Evolutionary conservation across 345 rosid genomes (phyloP), one percentile per base, ranked within the genome.

Genomic region (Eutrema yunnanense): DNA sequence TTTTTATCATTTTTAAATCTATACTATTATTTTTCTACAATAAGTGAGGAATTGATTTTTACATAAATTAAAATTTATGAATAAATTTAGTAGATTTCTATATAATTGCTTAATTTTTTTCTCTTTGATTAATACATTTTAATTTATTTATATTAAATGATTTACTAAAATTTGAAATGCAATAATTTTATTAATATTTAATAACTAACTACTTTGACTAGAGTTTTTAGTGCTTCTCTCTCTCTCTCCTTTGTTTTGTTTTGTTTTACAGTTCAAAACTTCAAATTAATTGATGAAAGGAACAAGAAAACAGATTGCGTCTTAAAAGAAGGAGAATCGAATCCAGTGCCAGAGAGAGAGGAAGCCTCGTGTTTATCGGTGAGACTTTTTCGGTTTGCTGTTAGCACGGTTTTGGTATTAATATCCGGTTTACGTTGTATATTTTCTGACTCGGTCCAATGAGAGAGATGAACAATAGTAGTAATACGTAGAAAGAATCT

Each of bases 301-400:
- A 55, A 34, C 13, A 36, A 13, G 13, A 43, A 41, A 63, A 62
- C 8, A 6, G 16, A 46, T 6, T 47, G 13, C 47, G 44, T 65
- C 13, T 13, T 52, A 40, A 40, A 40, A 53, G 29, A 44, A 5
- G 30, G 29, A 62, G 67, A 44, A 62, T 62, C 40, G 60, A 52
- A 52, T 47, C 26, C 9, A 2, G 47, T 12, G 41, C 38, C 44
- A 38, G 6, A 19, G 22, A 19, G 22, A 19, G 22, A 27, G 0
- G 46, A 41, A 42, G 30, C 67, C 75, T 60, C 67, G 67, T 38
- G 9, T 61, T 38, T 71, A 71, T 60, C 74, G 74, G 50, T 38
- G 60, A 49, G 60, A 48, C 34, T 1, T 50, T 71, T 40, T 49
- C 50, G 59, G 67, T 61, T 62, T 42, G 10, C 50, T 52, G 14